A percentile compares a stretch with the other conserved stretches of the same genome.
phyloP scores from a whole-genome alignment of 257 asterid genomes.

The Solanum microdontum region DNA sequence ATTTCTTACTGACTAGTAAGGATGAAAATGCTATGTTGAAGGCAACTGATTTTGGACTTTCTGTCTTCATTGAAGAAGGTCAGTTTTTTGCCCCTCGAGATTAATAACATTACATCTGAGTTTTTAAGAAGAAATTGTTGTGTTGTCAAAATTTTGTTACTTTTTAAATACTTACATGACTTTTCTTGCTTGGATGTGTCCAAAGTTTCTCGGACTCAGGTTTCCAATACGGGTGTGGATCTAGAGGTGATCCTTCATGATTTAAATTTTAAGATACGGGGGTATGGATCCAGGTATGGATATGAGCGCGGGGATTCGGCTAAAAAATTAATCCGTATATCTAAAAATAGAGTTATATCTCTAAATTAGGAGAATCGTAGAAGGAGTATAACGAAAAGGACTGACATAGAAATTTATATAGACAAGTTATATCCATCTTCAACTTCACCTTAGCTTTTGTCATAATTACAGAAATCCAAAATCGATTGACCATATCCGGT shows the following conservation, averaged over 20 bases:
- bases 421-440: neutral
- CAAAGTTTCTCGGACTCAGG: too few relatives aligned
- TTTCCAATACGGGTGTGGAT: too few relatives aligned
- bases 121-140: neutral
- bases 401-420: too few relatives aligned
- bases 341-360: too few relatives aligned
- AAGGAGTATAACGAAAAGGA: too few relatives aligned
- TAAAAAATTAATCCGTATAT: too few relatives aligned
- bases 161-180: neutral
- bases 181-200: too few relatives aligned
- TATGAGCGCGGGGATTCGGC: too few relatives aligned
- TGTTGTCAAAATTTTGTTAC: neutral
- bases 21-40: slow-evolving; percentile 40
- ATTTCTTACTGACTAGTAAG: slow-evolving; percentile 55
- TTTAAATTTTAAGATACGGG: too few relatives aligned
- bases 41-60: slow-evolving; percentile 66
- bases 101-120: neutral
- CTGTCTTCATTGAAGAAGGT: slow-evolving; percentile 68
- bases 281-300: too few relatives aligned
- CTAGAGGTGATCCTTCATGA: too few relatives aligned
- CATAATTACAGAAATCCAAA: neutral
- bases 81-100: neutral
- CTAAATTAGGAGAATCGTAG: too few relatives aligned
- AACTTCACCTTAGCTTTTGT: neutral
- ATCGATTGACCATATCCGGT: neutral